A percentile compares a stretch with the other conserved stretches of the same genome.
phyloP scores from a whole-genome alignment of 2,329 filamentous ascomycete genomes.

The Phialophora macrospora region DNA sequence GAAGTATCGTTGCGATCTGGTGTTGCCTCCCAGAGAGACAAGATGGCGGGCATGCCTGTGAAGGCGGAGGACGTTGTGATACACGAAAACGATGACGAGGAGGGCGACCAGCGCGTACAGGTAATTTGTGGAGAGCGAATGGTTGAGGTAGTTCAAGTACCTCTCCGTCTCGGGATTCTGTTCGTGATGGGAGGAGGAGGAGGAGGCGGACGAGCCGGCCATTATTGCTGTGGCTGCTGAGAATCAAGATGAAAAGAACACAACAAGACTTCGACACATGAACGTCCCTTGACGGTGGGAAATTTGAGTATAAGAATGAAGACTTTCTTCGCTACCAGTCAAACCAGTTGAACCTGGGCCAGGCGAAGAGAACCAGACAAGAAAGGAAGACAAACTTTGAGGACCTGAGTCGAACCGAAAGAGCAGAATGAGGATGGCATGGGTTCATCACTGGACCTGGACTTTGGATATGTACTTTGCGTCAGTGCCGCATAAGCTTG shows the following conservation, averaged over 20 bases:
- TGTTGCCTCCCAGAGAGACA: constrained; percentile 72
- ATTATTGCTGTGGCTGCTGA: constrained; percentile 4
- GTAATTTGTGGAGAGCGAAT: constrained; percentile 8
- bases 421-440: background rate
- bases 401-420: background rate
- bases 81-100: constrained; percentile 62
- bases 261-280: background rate
- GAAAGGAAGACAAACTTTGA: background rate
- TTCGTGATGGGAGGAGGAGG: constrained; percentile 8
- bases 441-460: background rate
- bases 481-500: no score
- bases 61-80: constrained; percentile 66
- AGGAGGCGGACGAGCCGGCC: no score
- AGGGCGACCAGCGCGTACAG: constrained; percentile 11
- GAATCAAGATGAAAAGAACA: constrained; percentile 1
- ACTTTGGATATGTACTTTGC: constrained; percentile 6
- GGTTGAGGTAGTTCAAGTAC: constrained; percentile 6
- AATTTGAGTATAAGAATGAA: background rate
- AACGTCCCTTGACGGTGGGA: background rate
- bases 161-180: constrained; percentile 9
- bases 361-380: background rate
- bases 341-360: constrained; percentile 3
- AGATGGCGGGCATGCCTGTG: constrained; percentile 73
- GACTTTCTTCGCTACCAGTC: background rate
- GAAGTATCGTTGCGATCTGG: constrained; percentile 73